Conservation (phyloP, 305 asterid genomes). For the Solanum hybrid region DNA sequence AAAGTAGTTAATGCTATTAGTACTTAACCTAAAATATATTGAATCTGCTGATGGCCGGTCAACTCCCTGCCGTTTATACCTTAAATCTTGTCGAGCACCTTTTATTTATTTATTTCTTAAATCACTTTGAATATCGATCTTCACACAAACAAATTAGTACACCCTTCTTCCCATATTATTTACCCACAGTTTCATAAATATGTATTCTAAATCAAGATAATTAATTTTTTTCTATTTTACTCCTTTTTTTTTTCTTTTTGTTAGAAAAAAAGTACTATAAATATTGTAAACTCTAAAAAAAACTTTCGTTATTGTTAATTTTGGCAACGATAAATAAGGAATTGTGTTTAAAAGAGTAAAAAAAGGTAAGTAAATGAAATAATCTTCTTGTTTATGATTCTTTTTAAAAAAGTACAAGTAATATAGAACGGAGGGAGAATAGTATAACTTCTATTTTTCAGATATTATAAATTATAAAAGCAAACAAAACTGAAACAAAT, state of each 20-base stretch:
- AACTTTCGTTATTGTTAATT: background rate
- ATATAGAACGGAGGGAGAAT: background rate
- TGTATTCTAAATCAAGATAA: no score
- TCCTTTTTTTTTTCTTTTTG: no score
- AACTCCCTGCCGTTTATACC: background rate
- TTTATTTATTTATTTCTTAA: background rate
- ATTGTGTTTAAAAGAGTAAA: no score
- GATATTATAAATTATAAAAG: no score
- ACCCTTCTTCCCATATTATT: no score
- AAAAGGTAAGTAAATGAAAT: background rate
- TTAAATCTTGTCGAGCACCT: background rate
- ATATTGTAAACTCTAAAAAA: no score
- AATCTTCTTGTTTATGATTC: background rate
- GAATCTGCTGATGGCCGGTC: no score
- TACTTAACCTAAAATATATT: no score
- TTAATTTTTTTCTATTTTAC: no score
- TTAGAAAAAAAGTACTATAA: no score
- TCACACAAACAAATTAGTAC: background rate
- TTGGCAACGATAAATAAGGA: background rate
- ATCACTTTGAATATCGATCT: background rate
- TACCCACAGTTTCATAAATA: no score
- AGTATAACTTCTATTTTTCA: background rate
- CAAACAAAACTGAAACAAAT: background rate
- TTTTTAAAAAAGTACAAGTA: background rate
- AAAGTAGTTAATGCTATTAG: background rate